These are phyloP conservation scores for Podospora bellae-mahoneyi DNA, from an alignment of 495 filamentous ascomycete species.

Conservation along the genomic window DNA sequence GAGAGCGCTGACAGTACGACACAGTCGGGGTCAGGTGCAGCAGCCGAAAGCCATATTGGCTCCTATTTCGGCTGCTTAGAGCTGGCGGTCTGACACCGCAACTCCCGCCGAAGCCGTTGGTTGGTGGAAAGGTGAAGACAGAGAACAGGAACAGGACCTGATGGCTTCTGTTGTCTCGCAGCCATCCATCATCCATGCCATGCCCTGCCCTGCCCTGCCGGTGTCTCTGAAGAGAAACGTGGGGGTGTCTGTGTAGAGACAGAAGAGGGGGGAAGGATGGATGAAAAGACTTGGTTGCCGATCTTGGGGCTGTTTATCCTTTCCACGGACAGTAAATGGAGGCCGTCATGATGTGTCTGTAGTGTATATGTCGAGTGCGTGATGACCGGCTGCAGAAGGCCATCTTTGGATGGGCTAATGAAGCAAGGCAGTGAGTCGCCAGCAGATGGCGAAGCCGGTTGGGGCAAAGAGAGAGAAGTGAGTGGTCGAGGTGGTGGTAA, in stretches of 20 bases:
- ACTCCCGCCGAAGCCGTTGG: neutral
- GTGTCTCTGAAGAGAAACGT: neutral
- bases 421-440: neutral
- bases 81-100: constrained; percentile 15
- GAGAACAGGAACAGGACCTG: neutral
- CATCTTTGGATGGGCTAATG: constrained; percentile 8
- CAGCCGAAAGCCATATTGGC: neutral
- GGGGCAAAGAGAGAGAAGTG: constrained; percentile 10
- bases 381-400: constrained; percentile 19
- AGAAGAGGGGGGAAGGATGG: neutral
- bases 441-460: constrained; percentile 16
- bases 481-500: neutral
- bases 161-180: neutral
- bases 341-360: neutral
- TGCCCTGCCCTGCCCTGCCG: no score
- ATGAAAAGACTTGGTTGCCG: neutral
- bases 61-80: neutral
- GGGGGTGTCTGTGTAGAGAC: neutral
- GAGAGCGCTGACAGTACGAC: constrained; percentile 11
- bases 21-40: constrained; percentile 9
- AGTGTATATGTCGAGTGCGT: neutral
- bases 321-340: neutral
- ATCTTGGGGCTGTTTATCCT: neutral
- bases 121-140: constrained; percentile 1
- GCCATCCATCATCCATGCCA: neutral